Conservation (phyloP, 306 rosid species). For the Pterocarpus santalinus region DNA sequence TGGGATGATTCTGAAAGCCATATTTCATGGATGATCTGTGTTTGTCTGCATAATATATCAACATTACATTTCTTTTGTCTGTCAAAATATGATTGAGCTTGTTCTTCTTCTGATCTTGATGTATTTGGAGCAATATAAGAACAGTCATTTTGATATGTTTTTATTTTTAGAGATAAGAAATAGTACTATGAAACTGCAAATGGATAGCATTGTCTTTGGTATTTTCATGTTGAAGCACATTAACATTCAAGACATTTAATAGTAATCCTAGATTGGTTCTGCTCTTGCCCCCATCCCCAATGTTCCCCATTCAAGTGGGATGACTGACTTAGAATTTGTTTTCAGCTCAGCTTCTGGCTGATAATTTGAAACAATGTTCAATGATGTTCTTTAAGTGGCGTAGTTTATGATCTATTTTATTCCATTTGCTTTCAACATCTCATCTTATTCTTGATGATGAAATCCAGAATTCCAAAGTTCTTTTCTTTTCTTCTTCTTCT, state of each 20-base stretch:
- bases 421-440: not conserved
- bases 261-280: not conserved
- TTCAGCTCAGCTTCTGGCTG: slow-evolving; percentile 8
- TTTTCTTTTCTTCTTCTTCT: too few species aligned
- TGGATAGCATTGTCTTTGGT: not conserved
- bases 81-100: slow-evolving; percentile 4
- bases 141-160: not conserved
- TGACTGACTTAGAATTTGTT: slow-evolving; percentile 18
- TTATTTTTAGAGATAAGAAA: not conserved
- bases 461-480: slow-evolving; percentile 3
- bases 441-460: not conserved
- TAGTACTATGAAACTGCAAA: not conserved
- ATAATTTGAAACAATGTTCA: slow-evolving; percentile 1
- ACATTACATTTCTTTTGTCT: not conserved
- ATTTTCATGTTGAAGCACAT: slow-evolving; percentile 21
- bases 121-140: slow-evolving; percentile 9
- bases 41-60: not conserved
- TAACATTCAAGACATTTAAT: not conserved
- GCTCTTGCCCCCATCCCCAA: not conserved
- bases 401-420: slow-evolving; percentile 1
- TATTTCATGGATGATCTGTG: not conserved
- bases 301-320: not conserved
- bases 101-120: not conserved
- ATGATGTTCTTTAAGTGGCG: not conserved
- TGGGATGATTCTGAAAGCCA: not conserved